Evolutionary conservation across 306 rosid genomes (phyloP).

Genomic region (Sicyos edulis): DNA sequence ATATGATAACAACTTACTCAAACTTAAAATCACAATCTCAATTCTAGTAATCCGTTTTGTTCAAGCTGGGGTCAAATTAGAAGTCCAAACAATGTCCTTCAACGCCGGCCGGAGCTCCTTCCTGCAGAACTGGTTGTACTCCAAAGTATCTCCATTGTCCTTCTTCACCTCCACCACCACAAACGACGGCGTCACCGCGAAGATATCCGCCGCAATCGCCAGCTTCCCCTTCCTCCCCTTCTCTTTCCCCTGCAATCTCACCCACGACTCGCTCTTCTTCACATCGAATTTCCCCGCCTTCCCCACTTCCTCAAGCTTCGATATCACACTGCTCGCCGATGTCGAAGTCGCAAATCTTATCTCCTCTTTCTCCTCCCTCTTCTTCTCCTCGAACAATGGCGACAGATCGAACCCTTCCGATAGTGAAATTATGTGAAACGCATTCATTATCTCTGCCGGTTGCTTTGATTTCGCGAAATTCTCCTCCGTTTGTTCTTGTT

Average conservation of each 20-base stretch:
- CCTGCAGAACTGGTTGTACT: conserved; percentile 60
- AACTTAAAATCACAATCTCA: neutral
- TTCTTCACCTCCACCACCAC: conserved; percentile 70
- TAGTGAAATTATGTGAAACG: conserved; percentile 62
- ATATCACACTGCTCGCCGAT: conserved; percentile 61
- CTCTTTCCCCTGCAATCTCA: conserved; percentile 49
- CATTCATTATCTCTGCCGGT: conserved; percentile 52
- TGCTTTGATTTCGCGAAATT: conserved; percentile 22
- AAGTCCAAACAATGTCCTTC: conserved; percentile 57
- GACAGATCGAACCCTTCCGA: conserved; percentile 67
- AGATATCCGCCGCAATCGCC: conserved; percentile 51
- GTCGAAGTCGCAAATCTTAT: conserved; percentile 55
- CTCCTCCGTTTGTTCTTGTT: conserved; percentile 31
- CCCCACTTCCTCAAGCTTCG: conserved; percentile 57
- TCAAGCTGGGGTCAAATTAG: conserved; percentile 16
- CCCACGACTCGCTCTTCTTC: conserved; percentile 45
- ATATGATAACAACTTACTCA: neutral
- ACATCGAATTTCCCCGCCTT: conserved; percentile 51
- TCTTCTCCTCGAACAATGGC: conserved; percentile 58
- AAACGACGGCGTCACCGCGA: conserved; percentile 52
- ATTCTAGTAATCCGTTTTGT: neutral
- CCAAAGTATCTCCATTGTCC: conserved; percentile 53
- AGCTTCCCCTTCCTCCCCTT: conserved; percentile 56
- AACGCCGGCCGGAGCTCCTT: conserved; percentile 69
- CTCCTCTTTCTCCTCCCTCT: conserved; percentile 56